Evolutionary conservation across 2,329 filamentous ascomycete species (phyloP).

Genomic region (Orbilia blumenaviensis): DNA sequence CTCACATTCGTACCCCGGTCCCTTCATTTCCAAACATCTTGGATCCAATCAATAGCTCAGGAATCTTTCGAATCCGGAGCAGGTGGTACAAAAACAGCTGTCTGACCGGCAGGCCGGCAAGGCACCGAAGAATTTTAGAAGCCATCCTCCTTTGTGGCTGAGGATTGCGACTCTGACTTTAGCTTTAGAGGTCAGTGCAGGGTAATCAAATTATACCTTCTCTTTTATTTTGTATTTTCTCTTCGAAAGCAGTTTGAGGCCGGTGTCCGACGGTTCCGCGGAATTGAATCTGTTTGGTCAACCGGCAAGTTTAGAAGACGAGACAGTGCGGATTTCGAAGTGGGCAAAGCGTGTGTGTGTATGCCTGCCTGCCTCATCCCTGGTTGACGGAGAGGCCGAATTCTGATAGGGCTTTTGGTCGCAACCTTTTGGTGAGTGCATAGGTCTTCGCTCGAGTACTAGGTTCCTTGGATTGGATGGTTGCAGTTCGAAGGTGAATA

Average conservation of each 20-base stretch:
- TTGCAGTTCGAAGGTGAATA: background rate
- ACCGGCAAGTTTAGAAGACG: background rate
- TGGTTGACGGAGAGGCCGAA: background rate
- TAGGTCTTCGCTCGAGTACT: background rate
- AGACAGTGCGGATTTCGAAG: background rate
- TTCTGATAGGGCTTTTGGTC: background rate
- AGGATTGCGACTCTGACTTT: background rate
- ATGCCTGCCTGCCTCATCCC: background rate
- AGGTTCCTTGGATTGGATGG: background rate
- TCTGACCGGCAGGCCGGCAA: conserved; percentile 13
- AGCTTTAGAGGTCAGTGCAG: background rate
- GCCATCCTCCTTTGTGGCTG: background rate
- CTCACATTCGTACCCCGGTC: conserved; percentile 5
- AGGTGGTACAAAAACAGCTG: background rate
- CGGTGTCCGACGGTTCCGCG: background rate
- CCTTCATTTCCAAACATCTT: background rate
- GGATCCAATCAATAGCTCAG: background rate
- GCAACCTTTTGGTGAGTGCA: background rate
- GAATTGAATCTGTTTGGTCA: background rate
- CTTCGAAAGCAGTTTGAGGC: background rate
- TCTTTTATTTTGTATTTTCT: no score
- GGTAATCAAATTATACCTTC: no score
- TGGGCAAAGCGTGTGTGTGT: background rate
- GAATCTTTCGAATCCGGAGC: conserved; percentile 14
- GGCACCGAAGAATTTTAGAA: conserved; percentile 2